Evolutionary conservation across 371 early-diverging fungal genomes (phyloP).

Genomic region (Dichotomocladium elegans): DNA sequence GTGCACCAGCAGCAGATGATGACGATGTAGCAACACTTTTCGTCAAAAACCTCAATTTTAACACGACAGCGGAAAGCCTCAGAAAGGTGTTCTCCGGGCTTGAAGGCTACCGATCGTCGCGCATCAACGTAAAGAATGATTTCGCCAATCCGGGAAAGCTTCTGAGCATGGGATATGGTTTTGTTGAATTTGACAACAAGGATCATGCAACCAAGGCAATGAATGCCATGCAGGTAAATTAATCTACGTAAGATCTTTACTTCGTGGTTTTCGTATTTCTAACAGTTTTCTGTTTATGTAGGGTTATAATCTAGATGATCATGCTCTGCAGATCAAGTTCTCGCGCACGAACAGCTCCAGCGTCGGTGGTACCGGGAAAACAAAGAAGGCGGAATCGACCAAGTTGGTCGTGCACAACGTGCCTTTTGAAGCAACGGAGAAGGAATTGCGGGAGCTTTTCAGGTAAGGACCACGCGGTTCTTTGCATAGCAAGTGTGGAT

Average conservation of each 20-base stretch:
- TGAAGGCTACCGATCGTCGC: constrained; percentile 72
- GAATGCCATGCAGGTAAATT: constrained; percentile 69
- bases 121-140: constrained; percentile 79
- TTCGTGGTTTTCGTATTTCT: background rate
- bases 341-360: constrained; percentile 81
- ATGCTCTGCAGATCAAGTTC: constrained; percentile 81
- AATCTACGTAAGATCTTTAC: background rate
- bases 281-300: constrained; percentile 18
- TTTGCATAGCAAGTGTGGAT: no score
- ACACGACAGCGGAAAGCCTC: constrained; percentile 76
- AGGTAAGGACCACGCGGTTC: no score
- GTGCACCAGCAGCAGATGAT: constrained; percentile 41
- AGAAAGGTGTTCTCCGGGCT: constrained; percentile 65
- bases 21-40: constrained; percentile 72
- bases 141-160: constrained; percentile 69
- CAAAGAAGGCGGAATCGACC: constrained; percentile 50
- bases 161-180: constrained; percentile 96
- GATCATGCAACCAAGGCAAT: constrained; percentile 80
- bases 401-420: constrained; percentile 97
- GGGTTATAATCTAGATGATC: constrained; percentile 80
- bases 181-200: constrained; percentile 82
- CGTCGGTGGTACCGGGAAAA: constrained; percentile 30
- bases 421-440: constrained; percentile 97
- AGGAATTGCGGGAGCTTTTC: constrained; percentile 92
- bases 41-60: constrained; percentile 93